A percentile compares a stretch with the other conserved stretches of the same genome.
These are phyloP conservation scores for Anisogramma anomala DNA, from an alignment of 2,329 filamentous ascomycete species.

Conservation along the genomic window DNA sequence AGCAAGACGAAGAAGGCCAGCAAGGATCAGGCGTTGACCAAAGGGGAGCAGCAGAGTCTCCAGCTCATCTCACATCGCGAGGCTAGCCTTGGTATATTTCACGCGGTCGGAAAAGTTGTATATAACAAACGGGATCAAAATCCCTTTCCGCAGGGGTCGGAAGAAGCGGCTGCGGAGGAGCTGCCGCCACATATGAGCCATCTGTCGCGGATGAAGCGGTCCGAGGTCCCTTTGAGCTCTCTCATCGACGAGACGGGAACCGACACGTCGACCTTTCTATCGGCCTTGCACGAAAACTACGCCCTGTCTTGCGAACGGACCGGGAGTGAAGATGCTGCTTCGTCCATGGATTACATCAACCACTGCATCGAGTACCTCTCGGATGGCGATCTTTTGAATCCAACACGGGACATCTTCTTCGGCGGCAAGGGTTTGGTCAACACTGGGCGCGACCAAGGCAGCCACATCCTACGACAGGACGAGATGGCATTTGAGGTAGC, in stretches of 20 bases:
- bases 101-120: constrained; percentile 88
- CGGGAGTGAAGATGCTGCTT: constrained; percentile 37
- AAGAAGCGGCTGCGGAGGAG: constrained; percentile 35
- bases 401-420: constrained; percentile 59
- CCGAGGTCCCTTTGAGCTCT: constrained; percentile 57
- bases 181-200: constrained; percentile 50
- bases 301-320: constrained; percentile 63
- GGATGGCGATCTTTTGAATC: constrained; percentile 73
- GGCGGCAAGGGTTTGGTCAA: constrained; percentile 43
- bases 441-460: constrained; percentile 44
- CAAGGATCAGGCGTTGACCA: constrained; percentile 52
- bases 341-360: constrained; percentile 66
- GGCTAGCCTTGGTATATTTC: constrained; percentile 84
- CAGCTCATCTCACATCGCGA: constrained; percentile 77
- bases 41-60: constrained; percentile 67
- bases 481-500: constrained; percentile 91
- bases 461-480: constrained; percentile 75
- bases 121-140: constrained; percentile 79
- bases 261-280: constrained; percentile 80
- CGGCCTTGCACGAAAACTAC: constrained; percentile 90
- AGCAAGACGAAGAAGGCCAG: constrained; percentile 53
- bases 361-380: constrained; percentile 81
- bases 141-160: constrained; percentile 25
- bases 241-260: constrained; percentile 92
- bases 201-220: constrained; percentile 46